These are phyloP conservation scores for Pseudotulostoma volvatum DNA, from an alignment of 495 filamentous ascomycete species.

Conservation along the genomic window DNA sequence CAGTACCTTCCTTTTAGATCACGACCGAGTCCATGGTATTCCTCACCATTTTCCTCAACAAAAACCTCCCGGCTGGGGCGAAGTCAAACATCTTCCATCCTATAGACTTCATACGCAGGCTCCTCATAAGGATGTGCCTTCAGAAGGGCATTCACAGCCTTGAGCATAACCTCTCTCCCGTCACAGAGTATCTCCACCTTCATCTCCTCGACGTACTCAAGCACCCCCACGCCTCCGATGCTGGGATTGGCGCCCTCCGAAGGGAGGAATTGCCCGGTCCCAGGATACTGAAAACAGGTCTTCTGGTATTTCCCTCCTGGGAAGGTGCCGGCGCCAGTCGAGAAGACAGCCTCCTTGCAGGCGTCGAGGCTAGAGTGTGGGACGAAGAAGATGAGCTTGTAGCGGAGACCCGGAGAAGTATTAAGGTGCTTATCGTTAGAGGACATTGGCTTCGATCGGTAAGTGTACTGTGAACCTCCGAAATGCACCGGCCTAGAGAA, in stretches of 20 bases:
- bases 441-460: too few relatives aligned
- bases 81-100: slow-evolving; percentile 51
- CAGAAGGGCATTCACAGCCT: slow-evolving; percentile 25
- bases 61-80: too few relatives aligned
- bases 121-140: slow-evolving; percentile 70
- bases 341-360: slow-evolving; percentile 33
- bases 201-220: slow-evolving; percentile 36
- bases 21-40: too few relatives aligned
- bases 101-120: slow-evolving; percentile 57
- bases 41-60: too few relatives aligned
- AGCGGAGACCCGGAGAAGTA: slow-evolving; percentile 16
- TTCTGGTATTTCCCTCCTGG: slow-evolving; percentile 28
- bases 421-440: too few relatives aligned
- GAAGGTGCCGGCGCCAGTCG: slow-evolving; percentile 27
- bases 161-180: slow-evolving; percentile 28
- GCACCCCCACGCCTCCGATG: slow-evolving; percentile 20
- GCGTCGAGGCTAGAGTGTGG: slow-evolving; percentile 21
- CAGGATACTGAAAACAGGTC: slow-evolving; percentile 24
- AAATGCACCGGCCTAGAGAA: too few relatives aligned
- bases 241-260: slow-evolving; percentile 22
- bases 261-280: slow-evolving; percentile 27
- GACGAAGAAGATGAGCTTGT: slow-evolving; percentile 35
- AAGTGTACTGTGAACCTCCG: too few relatives aligned
- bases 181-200: slow-evolving; percentile 38
- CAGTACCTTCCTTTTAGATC: too few relatives aligned